Base-by-base conservation (phyloP, 2,329 filamentous ascomycete genomes). In the Fusarium sp. region DNA sequence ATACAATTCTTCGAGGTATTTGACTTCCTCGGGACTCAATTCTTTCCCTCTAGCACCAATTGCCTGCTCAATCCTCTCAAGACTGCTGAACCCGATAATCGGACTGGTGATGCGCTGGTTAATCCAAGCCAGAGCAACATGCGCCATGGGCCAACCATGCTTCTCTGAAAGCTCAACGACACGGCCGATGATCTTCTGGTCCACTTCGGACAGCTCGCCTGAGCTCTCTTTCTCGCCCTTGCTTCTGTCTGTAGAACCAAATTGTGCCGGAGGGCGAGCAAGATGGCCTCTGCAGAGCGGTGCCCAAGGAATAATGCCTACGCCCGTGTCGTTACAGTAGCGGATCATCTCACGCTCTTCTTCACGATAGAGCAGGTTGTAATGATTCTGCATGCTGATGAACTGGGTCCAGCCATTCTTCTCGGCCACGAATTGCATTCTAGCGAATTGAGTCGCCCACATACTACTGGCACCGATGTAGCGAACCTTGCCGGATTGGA, bases 341-440 rank as follows among this genome's bases (percentile, higher is more conserved):
- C 78, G 74, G 17, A 72, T 81, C 80, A 82, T 82, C 67, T 82
- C 80, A 1, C 80, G 75, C 69, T 82, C 88, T 54, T 91, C 89
- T 68, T 91, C 89, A 2, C 89, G 81, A 66, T 88, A 88, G 0
- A 84, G 65, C 0, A 87, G 73, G 54, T 84, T 88, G 66, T 88
- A 84, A 15, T 83, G 79, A 59, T 88, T 87, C 67, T 89, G 86
- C 87, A 89, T 89, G 13, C 79, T 83, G 36, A 88, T 77, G 56
- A 88, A 88, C 69, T 88, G 85, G 0, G 83, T 85, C 86, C 85
- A 89, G 9, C 84, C 82, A 49, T 87, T 79, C 67, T 83, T 82
- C 51, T 87, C 83, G 2, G 87, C 87, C 2, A 80, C 78, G 43
- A 83, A 83, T 55, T 89, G 87, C 76, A 88, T 78, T 22, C 76